Evolutionary conservation across 2,329 filamentous ascomycete genomes (phyloP).

Genomic region (Cladosporium austrohemisphaericum): DNA sequence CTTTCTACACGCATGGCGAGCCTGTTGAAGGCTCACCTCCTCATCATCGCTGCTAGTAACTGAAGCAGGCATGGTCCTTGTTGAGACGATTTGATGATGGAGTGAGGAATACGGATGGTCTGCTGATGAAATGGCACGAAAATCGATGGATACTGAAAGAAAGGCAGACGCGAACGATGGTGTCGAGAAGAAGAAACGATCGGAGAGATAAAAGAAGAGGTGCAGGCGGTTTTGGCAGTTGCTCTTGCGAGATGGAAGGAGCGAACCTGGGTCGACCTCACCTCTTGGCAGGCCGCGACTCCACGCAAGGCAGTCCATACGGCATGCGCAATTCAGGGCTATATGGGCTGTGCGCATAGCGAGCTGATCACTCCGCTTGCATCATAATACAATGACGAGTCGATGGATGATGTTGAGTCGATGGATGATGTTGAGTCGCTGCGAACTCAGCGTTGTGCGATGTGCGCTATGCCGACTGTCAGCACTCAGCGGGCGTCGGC

Average conservation of each 20-base stretch:
- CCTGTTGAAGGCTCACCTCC: constrained; percentile 39
- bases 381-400: too few relatives aligned
- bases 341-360: too few relatives aligned
- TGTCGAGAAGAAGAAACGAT: background rate
- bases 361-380: too few relatives aligned
- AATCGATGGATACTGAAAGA: background rate
- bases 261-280: constrained; percentile 8
- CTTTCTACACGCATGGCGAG: background rate
- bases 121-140: background rate
- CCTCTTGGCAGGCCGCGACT: constrained; percentile 8
- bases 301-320: background rate
- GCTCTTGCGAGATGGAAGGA: constrained; percentile 3
- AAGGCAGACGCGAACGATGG: background rate
- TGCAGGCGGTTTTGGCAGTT: background rate
- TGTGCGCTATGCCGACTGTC: too few relatives aligned
- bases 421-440: too few relatives aligned
- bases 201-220: constrained; percentile 6
- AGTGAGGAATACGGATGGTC: constrained; percentile 2
- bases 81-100: background rate
- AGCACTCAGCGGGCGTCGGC: too few relatives aligned
- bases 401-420: too few relatives aligned
- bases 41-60: constrained; percentile 52
- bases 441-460: too few relatives aligned
- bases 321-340: too few relatives aligned
- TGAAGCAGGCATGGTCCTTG: constrained; percentile 50